Evolutionary conservation across 768 basidiomycete genomes (phyloP).

Genomic region (Suillus hirtellus): DNA sequence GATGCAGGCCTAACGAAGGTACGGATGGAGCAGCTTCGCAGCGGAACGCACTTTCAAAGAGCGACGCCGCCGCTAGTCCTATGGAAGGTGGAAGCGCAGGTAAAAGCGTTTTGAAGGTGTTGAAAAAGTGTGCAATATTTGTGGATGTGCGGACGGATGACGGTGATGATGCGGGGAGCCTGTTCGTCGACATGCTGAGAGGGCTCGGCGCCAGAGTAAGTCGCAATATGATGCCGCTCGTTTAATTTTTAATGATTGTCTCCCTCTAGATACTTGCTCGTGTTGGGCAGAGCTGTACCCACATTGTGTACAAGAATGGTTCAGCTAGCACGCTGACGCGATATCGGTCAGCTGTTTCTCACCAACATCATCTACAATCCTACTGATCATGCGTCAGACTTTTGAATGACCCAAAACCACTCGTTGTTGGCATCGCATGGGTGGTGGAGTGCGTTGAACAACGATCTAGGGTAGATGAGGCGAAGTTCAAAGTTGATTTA

Average conservation of each 20-base stretch:
- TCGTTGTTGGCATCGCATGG: constrained; percentile 85
- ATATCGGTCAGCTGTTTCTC: constrained; percentile 52
- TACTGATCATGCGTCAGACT: constrained; percentile 38
- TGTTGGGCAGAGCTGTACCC: constrained; percentile 74
- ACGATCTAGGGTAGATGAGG: constrained; percentile 61
- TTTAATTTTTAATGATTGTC: neutral
- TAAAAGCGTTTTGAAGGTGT: constrained; percentile 45
- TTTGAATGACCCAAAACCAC: constrained; percentile 66
- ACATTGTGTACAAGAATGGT: constrained; percentile 86
- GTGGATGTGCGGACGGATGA: constrained; percentile 78
- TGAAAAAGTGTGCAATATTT: constrained; percentile 77
- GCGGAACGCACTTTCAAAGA: neutral
- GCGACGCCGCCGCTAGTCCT: neutral
- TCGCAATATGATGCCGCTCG: constrained; percentile 3
- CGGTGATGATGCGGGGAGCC: constrained; percentile 76
- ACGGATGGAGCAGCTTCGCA: constrained; percentile 19
- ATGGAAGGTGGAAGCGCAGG: constrained; percentile 17
- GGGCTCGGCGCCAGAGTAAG: constrained; percentile 79
- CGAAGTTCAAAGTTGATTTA: constrained; percentile 63
- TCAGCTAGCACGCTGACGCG: constrained; percentile 69
- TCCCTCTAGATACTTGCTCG: constrained; percentile 55
- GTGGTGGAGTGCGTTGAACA: constrained; percentile 85
- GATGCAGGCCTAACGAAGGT: constrained; percentile 20
- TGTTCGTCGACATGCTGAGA: constrained; percentile 84
- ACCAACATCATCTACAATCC: neutral